These are phyloP conservation scores for Syzygium grande DNA, from an alignment of 345 rosid genomes.

Conservation along the genomic window DNA sequence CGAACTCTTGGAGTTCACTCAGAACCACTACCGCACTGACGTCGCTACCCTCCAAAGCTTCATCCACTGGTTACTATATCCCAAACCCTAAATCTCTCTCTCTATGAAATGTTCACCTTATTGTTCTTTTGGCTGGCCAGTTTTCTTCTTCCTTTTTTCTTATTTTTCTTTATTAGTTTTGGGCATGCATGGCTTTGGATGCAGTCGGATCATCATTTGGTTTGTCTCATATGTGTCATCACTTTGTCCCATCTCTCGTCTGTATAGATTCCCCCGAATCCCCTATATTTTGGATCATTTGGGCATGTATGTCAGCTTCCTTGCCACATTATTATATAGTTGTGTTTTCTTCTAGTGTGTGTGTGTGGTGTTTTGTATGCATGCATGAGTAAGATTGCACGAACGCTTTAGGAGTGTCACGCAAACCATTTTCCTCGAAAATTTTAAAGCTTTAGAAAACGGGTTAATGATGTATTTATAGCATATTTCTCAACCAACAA, in stretches of 20 bases:
- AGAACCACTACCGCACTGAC: conserved; percentile 40
- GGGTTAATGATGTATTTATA: background rate
- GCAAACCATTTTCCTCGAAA: background rate
- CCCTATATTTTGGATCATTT: background rate
- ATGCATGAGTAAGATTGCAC: background rate
- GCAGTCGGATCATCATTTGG: background rate
- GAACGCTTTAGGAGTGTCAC: background rate
- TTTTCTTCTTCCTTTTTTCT: background rate
- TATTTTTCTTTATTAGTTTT: background rate
- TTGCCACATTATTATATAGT: background rate
- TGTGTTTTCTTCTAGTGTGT: background rate
- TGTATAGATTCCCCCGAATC: background rate
- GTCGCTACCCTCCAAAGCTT: conserved; percentile 34
- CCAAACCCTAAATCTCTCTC: background rate
- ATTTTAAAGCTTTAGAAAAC: background rate
- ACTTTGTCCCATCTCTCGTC: background rate
- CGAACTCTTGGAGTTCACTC: conserved; percentile 48
- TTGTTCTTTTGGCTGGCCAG: background rate
- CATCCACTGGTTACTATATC: conserved; percentile 20
- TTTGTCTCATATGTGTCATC: background rate
- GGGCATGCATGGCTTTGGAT: background rate
- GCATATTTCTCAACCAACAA: background rate
- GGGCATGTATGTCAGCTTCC: background rate
- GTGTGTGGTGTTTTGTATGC: background rate
- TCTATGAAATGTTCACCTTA: background rate